phyloP scores from a whole-genome alignment of 2,329 filamentous ascomycete genomes.

The Chaetothyriales sp. region DNA sequence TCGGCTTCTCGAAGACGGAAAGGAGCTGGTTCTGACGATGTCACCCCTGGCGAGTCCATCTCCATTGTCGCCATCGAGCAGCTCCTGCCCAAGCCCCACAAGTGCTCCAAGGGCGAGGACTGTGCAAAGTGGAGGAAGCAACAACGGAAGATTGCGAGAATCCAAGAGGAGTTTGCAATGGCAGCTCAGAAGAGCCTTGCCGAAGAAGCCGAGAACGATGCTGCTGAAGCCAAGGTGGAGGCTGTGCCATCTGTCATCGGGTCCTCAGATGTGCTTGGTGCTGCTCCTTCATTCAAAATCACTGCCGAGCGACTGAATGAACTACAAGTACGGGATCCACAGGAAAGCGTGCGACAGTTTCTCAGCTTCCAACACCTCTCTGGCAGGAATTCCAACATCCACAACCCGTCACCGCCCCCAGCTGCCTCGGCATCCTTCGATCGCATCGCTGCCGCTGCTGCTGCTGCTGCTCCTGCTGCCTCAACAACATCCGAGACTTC shows the following conservation, averaged over 20 bases:
- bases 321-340: constrained; percentile 60
- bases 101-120: constrained; percentile 71
- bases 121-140: constrained; percentile 72
- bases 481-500: constrained; percentile 14
- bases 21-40: constrained; percentile 38
- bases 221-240: constrained; percentile 59
- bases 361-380: constrained; percentile 59
- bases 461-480: too few relatives aligned
- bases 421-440: constrained; percentile 20
- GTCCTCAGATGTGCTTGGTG: constrained; percentile 78
- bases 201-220: constrained; percentile 57
- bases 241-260: constrained; percentile 69
- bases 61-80: constrained; percentile 90
- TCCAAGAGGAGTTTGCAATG: constrained; percentile 57
- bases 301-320: constrained; percentile 58
- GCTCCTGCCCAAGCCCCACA: constrained; percentile 67
- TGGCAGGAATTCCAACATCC: constrained; percentile 14
- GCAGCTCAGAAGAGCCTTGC: constrained; percentile 37
- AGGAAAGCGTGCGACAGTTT: constrained; percentile 87
- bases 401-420: constrained; percentile 38
- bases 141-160: constrained; percentile 58
- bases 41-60: constrained; percentile 67
- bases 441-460: not conserved
- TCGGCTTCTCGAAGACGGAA: constrained; percentile 17
- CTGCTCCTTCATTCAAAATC: constrained; percentile 50